These are phyloP conservation scores for Geranomyces variabilis DNA, from an alignment of 192 early-diverging fungal species.

Conservation along the genomic window DNA sequence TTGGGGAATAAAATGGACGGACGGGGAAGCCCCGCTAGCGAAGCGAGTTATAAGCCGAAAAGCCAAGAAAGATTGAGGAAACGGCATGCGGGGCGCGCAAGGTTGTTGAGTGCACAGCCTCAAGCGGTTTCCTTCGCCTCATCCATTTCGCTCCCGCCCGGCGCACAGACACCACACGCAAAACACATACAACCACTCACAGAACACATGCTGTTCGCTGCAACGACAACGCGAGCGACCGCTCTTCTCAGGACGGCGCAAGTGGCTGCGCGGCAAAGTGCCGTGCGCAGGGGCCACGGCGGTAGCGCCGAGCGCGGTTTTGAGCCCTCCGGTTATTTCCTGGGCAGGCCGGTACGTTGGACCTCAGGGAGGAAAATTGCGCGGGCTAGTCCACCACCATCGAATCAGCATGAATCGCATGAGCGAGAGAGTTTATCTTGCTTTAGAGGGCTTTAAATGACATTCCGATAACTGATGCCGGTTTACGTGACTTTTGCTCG, in stretches of 20 bases:
- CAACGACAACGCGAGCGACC: background rate
- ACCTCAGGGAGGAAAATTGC: no score
- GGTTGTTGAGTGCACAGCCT: no score
- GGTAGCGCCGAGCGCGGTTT: conserved; percentile 18
- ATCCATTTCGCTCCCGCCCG: no score
- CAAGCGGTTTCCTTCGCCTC: no score
- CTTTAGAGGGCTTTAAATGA: background rate
- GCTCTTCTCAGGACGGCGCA: background rate
- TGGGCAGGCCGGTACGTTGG: conserved; percentile 24
- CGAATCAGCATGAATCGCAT: background rate
- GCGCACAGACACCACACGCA: no score
- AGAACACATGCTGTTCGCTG: background rate
- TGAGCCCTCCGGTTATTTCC: conserved; percentile 32
- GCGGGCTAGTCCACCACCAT: no score
- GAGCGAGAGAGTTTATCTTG: background rate
- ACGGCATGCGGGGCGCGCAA: no score
- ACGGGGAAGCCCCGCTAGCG: no score
- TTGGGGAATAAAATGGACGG: no score
- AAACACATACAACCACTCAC: background rate
- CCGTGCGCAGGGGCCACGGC: conserved; percentile 21
- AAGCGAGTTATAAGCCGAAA: no score
- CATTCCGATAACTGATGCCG: no score
- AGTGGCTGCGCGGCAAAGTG: background rate
- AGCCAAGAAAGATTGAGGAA: no score
- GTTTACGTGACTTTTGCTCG: background rate